A percentile compares a stretch with the other conserved stretches of the same genome.
Conservation (phyloP, 306 rosid genomes). For the Lathyrus tuberosus region DNA sequence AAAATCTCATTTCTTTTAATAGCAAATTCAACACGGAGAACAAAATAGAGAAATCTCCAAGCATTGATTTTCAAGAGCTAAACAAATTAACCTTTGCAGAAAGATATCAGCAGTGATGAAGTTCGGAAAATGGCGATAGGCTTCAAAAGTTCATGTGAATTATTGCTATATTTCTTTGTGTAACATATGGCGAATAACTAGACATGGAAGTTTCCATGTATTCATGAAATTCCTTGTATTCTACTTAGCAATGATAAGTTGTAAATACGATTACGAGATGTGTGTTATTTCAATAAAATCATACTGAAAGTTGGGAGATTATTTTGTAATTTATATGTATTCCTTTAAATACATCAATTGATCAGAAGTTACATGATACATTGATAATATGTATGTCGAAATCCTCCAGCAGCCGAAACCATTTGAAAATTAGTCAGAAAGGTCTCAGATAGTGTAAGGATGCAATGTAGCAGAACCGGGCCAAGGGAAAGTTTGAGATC, state of each 20-base stretch:
- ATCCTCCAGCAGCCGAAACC: conserved; percentile 36
- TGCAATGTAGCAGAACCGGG: conserved; percentile 16
- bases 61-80: conserved; percentile 47
- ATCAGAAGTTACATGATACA: conserved; percentile 24
- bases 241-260: conserved; percentile 26
- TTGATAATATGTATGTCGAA: conserved; percentile 33
- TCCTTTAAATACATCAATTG: neutral
- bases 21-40: conserved; percentile 37
- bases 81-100: conserved; percentile 45
- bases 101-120: conserved; percentile 35
- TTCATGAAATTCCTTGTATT: conserved; percentile 38
- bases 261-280: conserved; percentile 29
- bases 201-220: conserved; percentile 29
- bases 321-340: conserved; percentile 1
- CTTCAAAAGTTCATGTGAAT: neutral
- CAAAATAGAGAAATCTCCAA: conserved; percentile 35
- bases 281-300: conserved; percentile 32
- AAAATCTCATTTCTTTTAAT: conserved; percentile 41
- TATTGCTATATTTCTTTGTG: conserved; percentile 27
- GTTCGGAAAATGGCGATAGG: neutral
- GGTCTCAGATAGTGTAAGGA: conserved; percentile 33
- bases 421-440: conserved; percentile 31
- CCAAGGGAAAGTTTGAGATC: conserved; percentile 36
- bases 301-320: neutral
- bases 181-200: conserved; percentile 19